phyloP scores from a whole-genome alignment of 169 alveolate species.

The Cryptosporidium sp. region DNA sequence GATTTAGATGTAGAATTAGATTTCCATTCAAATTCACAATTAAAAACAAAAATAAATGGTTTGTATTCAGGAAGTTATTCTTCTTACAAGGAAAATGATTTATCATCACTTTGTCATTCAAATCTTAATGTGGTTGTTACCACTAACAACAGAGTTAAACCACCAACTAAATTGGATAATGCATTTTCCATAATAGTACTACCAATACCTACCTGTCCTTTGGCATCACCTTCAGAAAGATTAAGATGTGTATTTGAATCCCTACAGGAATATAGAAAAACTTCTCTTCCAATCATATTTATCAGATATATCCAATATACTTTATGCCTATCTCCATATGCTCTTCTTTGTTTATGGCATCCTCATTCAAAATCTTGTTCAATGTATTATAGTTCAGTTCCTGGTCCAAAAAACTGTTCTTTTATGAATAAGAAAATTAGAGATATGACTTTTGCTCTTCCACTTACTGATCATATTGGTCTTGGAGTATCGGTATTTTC shows the following conservation, averaged over 20 bases:
- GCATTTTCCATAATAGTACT: conserved; percentile 65
- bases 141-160: conserved; percentile 50
- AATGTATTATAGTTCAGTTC: conserved; percentile 70
- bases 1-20: conserved; percentile 35
- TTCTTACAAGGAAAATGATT: conserved; percentile 11
- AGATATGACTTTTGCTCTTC: conserved; percentile 72
- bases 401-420: conserved; percentile 61
- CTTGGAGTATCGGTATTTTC: conserved; percentile 56
- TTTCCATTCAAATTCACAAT: neutral
- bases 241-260: conserved; percentile 73
- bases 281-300: conserved; percentile 62
- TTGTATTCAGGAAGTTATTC: neutral
- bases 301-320: conserved; percentile 64
- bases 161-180: conserved; percentile 56
- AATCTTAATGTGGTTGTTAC: conserved; percentile 71
- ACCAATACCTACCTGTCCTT: conserved; percentile 74
- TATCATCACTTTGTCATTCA: conserved; percentile 37
- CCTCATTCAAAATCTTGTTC: conserved; percentile 71
- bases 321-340: conserved; percentile 32
- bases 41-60: neutral
- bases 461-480: conserved; percentile 66
- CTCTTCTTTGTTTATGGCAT: conserved; percentile 40
- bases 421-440: conserved; percentile 27
- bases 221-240: conserved; percentile 66
- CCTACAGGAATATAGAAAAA: conserved; percentile 65